These are phyloP conservation scores for Xerocomellus intermedius DNA, from an alignment of 768 basidiomycete genomes.

Conservation along the genomic window DNA sequence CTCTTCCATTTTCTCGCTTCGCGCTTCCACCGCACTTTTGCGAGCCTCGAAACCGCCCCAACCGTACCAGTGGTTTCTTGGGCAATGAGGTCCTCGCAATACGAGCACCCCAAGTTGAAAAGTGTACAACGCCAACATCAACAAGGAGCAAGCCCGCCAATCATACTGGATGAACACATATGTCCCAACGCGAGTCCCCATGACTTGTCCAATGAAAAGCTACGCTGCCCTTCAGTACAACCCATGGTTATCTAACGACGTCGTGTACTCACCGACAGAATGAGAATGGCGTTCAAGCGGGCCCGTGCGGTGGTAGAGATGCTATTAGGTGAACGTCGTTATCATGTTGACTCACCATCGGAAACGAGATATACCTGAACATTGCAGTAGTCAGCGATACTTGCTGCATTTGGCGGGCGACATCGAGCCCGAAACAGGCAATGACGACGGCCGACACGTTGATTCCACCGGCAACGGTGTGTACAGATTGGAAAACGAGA, in stretches of 20 bases:
- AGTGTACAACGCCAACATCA: constrained; percentile 58
- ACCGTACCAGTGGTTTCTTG: constrained; percentile 54
- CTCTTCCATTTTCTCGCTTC: neutral
- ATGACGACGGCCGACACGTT: constrained; percentile 70
- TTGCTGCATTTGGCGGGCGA: constrained; percentile 72
- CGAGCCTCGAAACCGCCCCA: constrained; percentile 54
- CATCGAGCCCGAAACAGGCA: constrained; percentile 67
- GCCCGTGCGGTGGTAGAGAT: constrained; percentile 52
- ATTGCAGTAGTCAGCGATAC: constrained; percentile 63
- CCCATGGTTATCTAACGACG: neutral
- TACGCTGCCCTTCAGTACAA: constrained; percentile 6
- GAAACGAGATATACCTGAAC: constrained; percentile 41
- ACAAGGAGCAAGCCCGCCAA: constrained; percentile 63
- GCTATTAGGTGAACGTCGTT: constrained; percentile 13
- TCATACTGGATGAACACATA: constrained; percentile 66
- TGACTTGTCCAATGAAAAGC: constrained; percentile 78
- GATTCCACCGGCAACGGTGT: constrained; percentile 67
- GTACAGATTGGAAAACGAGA: constrained; percentile 56
- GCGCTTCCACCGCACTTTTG: constrained; percentile 34
- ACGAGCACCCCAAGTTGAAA: constrained; percentile 58
- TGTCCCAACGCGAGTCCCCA: constrained; percentile 76
- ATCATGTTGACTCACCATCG: constrained; percentile 1
- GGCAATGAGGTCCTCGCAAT: constrained; percentile 64
- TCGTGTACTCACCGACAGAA: constrained; percentile 54
- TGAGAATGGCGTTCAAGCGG: constrained; percentile 72